These are phyloP conservation scores for Saccharomycopsis schoenii DNA, from an alignment of 805 yeast species.

Conservation along the genomic window DNA sequence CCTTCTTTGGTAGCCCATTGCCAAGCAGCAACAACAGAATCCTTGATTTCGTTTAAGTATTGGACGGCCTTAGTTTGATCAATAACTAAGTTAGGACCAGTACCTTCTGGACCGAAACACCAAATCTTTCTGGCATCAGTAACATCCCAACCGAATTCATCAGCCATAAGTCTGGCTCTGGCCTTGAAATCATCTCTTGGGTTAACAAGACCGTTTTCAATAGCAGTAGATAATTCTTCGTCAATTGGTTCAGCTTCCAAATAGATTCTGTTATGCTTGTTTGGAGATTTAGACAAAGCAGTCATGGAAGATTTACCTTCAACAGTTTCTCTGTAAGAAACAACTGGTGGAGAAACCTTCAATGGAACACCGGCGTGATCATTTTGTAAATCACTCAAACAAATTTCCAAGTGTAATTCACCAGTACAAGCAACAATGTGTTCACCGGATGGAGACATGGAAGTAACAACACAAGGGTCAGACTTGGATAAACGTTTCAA, in stretches of 20 bases:
- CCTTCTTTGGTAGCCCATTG: slow-evolving; percentile 99
- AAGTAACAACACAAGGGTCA: slow-evolving; percentile 93
- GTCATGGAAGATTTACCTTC: slow-evolving; percentile 86
- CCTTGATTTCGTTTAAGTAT: slow-evolving; percentile 98
- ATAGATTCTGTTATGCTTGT: slow-evolving; percentile 99
- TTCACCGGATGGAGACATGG: slow-evolving; percentile 93
- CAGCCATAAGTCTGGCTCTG: slow-evolving; percentile 98
- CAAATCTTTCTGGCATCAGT: slow-evolving; percentile 99
- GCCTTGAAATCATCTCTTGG: slow-evolving; percentile 98
- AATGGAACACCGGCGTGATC: slow-evolving; percentile 99
- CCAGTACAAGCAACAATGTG: slow-evolving; percentile 99
- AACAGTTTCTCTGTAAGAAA: slow-evolving; percentile 98
- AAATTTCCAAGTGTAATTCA: slow-evolving; percentile 98
- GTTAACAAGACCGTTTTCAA: slow-evolving; percentile 84
- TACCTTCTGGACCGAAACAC: slow-evolving; percentile 99
- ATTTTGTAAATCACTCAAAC: slow-evolving; percentile 89
- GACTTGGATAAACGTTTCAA: slow-evolving; percentile 99
- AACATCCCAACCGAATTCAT: slow-evolving; percentile 99
- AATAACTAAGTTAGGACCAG: slow-evolving; percentile 96
- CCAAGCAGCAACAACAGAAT: slow-evolving; percentile 99
- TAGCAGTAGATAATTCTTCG: slow-evolving; percentile 87
- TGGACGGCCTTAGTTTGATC: slow-evolving; percentile 99
- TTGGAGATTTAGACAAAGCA: slow-evolving; percentile 98
- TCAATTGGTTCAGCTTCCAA: slow-evolving; percentile 93
- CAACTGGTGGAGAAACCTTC: slow-evolving; percentile 96